phyloP scores from a whole-genome alignment of 768 basidiomycete species.

The Arthromyces matolae region DNA sequence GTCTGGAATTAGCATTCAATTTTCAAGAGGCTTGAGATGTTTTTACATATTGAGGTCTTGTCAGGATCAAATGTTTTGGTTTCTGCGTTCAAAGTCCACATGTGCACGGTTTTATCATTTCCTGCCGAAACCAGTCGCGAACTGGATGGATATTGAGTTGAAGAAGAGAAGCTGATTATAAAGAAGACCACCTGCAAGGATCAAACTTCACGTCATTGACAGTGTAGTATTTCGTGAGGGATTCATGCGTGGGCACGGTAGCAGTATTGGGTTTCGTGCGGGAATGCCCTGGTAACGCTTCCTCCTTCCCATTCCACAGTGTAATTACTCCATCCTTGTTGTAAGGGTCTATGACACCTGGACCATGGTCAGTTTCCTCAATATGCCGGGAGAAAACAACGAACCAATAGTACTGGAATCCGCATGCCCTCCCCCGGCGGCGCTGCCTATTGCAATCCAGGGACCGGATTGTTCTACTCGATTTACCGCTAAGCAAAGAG shows the following conservation, averaged over 20 bases:
- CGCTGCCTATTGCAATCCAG: constrained; percentile 42
- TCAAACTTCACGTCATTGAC: constrained; percentile 56
- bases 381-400: neutral
- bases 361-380: neutral
- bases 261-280: constrained; percentile 3
- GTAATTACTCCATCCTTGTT: constrained; percentile 47
- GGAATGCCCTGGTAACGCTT: constrained; percentile 20
- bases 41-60: constrained; percentile 2
- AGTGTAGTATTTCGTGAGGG: constrained; percentile 46
- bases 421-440: constrained; percentile 41
- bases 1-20: neutral
- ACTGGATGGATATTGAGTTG: constrained; percentile 22
- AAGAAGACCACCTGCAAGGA: constrained; percentile 39
- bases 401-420: constrained; percentile 29
- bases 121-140: constrained; percentile 45
- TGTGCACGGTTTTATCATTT: constrained; percentile 37
- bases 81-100: constrained; percentile 37
- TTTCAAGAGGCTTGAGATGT: too few species aligned
- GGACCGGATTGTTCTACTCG: constrained; percentile 44
- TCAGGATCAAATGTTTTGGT: constrained; percentile 6
- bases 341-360: constrained; percentile 38
- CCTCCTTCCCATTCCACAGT: constrained; percentile 29
- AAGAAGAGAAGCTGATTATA: neutral
- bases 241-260: neutral
- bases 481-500: constrained; percentile 41